Evolutionary conservation across 257 asterid genomes (phyloP).

Genomic region (Handroanthus guayacan): DNA sequence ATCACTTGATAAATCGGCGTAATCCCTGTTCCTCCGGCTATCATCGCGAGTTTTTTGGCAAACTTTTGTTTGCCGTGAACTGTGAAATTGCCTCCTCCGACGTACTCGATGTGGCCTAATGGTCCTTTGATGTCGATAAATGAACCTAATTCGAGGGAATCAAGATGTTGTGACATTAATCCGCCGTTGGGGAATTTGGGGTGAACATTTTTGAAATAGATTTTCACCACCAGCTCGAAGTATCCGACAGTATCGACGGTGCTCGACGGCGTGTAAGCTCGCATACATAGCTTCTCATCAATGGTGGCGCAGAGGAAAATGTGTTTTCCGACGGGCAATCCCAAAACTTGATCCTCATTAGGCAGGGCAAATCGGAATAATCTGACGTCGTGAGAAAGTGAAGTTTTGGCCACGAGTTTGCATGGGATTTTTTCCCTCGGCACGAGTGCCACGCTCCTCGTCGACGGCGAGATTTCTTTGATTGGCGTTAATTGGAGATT

Average conservation of each 20-base stretch:
- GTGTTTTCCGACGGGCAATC: constrained; percentile 86
- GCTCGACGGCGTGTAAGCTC: constrained; percentile 92
- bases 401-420: constrained; percentile 57
- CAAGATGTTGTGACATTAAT: constrained; percentile 78
- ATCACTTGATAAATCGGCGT: constrained; percentile 91
- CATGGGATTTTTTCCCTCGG: constrained; percentile 80
- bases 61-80: constrained; percentile 70
- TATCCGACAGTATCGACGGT: constrained; percentile 66
- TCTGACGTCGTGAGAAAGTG: constrained; percentile 80
- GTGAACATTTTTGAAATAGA: constrained; percentile 72
- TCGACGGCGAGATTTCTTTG: constrained; percentile 49
- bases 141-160: constrained; percentile 58
- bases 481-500: constrained; percentile 51
- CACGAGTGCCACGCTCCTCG: constrained; percentile 52
- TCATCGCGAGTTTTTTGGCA: constrained; percentile 78
- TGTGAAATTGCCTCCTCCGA: constrained; percentile 62
- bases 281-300: constrained; percentile 82
- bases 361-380: constrained; percentile 74
- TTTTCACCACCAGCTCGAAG: constrained; percentile 79
- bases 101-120: constrained; percentile 87
- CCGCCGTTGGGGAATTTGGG: constrained; percentile 95
- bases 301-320: constrained; percentile 71
- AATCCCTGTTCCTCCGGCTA: constrained; percentile 93
- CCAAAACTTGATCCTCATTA: constrained; percentile 67
- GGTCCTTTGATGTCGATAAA: constrained; percentile 83